These are phyloP conservation scores for Rhytidhysteron rufulum DNA, from an alignment of 2,329 filamentous ascomycete species.

Conservation along the genomic window DNA sequence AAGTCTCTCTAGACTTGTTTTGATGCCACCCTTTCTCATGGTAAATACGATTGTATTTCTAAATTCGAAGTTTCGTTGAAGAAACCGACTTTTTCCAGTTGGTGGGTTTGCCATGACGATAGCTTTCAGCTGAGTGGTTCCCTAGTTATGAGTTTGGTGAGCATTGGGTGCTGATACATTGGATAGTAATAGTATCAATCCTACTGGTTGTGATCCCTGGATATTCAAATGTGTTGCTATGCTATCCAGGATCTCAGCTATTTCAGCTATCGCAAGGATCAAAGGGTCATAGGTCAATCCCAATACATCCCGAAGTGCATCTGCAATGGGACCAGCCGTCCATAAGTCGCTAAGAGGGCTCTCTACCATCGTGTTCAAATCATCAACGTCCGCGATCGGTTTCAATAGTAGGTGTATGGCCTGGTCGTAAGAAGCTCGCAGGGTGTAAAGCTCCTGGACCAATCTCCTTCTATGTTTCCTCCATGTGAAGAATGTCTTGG, in stretches of 20 bases:
- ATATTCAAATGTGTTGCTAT: not conserved
- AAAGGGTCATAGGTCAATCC: not conserved
- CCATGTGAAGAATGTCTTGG: not conserved
- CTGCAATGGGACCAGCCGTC: not conserved
- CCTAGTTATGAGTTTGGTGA: not conserved
- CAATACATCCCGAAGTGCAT: not conserved
- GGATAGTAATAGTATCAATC: too few relatives aligned
- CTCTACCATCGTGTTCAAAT: not conserved
- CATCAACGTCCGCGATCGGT: not conserved
- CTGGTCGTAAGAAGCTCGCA: not conserved
- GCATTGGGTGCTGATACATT: too few relatives aligned
- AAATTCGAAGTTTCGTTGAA: not conserved
- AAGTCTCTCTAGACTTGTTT: not conserved
- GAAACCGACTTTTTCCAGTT: not conserved
- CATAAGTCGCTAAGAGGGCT: not conserved
- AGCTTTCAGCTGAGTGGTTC: not conserved
- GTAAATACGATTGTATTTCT: conserved; percentile 1
- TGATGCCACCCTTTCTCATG: not conserved
- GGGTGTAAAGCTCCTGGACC: not conserved
- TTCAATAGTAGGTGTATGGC: not conserved
- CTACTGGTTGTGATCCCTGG: not conserved
- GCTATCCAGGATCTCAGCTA: not conserved
- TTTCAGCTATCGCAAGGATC: not conserved
- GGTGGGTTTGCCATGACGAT: not conserved
- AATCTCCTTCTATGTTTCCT: not conserved